These are phyloP conservation scores for Starmerella lactis-condensi DNA, from an alignment of 805 yeast genomes.

Conservation along the genomic window DNA sequence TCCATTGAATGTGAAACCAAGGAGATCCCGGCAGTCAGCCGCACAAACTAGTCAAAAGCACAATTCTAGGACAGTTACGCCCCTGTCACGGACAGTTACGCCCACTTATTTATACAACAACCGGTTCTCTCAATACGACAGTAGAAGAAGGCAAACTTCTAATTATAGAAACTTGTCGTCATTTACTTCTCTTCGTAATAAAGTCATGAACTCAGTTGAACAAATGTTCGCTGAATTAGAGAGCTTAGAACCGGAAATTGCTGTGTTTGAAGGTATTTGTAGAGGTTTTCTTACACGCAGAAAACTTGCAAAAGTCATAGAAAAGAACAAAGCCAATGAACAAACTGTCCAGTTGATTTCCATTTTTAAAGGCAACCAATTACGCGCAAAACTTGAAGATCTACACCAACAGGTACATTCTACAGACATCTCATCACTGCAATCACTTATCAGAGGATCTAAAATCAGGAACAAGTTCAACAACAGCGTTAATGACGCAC, in stretches of 20 bases:
- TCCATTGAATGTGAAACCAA: background rate
- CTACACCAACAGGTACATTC: too few relatives aligned
- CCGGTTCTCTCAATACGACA: conserved; percentile 5
- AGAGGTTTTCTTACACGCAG: conserved; percentile 5
- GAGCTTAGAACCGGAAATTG: conserved; percentile 23
- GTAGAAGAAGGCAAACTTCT: conserved; percentile 3
- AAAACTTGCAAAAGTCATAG: too few relatives aligned
- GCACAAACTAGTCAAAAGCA: too few relatives aligned
- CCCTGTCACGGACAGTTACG: background rate
- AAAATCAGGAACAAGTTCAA: too few relatives aligned
- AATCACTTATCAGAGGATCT: too few relatives aligned
- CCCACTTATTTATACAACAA: conserved; percentile 5
- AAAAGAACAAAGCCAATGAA: too few relatives aligned
- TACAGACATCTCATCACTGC: too few relatives aligned
- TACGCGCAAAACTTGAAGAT: too few relatives aligned
- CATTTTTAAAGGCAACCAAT: too few relatives aligned
- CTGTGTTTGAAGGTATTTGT: conserved; percentile 39
- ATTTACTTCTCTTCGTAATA: conserved; percentile 7
- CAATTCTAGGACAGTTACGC: conserved; percentile 1
- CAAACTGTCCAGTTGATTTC: too few relatives aligned
- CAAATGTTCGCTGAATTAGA: conserved; percentile 19
- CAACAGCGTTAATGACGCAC: conserved; percentile 5
- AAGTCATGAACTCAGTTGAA: conserved; percentile 19
- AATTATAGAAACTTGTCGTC: conserved; percentile 11
- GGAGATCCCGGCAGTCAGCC: background rate